Base-by-base conservation (phyloP, 495 filamentous ascomycete species). In the Pyrenopolyporus hunteri region DNA sequence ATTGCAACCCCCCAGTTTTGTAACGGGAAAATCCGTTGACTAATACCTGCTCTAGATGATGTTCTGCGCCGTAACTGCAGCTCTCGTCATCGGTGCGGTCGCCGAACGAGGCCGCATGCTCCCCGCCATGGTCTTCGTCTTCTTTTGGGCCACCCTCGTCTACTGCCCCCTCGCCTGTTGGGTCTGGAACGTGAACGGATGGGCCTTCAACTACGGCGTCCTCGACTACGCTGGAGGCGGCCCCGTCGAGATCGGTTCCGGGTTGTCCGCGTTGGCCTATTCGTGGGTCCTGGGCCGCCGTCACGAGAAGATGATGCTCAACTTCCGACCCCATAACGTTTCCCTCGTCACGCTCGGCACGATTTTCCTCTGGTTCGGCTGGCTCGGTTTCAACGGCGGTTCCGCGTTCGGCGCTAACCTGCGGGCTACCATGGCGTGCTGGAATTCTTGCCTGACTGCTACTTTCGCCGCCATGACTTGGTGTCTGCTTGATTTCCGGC, bases 231-330 rank as follows among this genome's bases (percentile, higher is more conserved):
- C 94, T 48, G 94, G 94, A 49, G 94, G 94, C 64, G 94, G 93
- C 25, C 95, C 94, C 68, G 94, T 98, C 85, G 94, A 98, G 76
- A 98, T 98, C 58, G 91, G 85, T 32, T 98, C 95, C 39, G 94
- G 94, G 60, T 78, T 96, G 73, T 91, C 90, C 20, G 95, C 94
- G 14, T 81, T 98, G 11, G 94, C 94, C 48, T 98, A 98, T 78
- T 96, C 92, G 11, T 86, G 91, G 87, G 90, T 98, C 32, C 88
- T 98, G 50, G 95, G 95, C 52, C 89, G 92, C 64, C 91, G 95
- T 49, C 94, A 97, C 79, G 94, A 98, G 81, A 95, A 92, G 83
- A 97, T 98, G 94, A 96, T 98, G 88, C 83, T 97, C 72, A 96
- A 85, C 73, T 96, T 91, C 83, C 88, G 91, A 62, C 95, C 94